These are phyloP conservation scores for Harringtonia aguacate DNA, from an alignment of 2,329 filamentous ascomycete genomes.

Conservation along the genomic window DNA sequence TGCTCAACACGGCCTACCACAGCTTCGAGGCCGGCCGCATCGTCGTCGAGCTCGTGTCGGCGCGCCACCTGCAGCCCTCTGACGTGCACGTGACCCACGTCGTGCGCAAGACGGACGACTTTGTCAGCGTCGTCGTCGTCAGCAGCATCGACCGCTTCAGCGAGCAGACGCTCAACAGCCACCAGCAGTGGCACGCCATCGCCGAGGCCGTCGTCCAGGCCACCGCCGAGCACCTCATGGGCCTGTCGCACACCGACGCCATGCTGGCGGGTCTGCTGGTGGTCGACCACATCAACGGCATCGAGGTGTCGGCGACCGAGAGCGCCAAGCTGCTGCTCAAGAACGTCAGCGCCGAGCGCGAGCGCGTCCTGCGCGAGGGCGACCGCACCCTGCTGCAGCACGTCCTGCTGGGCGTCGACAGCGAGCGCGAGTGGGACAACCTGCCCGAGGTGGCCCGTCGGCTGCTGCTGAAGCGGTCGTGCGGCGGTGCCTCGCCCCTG, in stretches of 20 bases:
- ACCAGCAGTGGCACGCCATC: conserved; percentile 11
- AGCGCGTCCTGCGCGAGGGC: conserved; percentile 5
- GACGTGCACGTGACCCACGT: conserved; percentile 9
- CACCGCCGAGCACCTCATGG: conserved; percentile 11
- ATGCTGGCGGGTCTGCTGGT: conserved; percentile 1
- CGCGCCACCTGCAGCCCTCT: conserved; percentile 4
- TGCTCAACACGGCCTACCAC: not conserved
- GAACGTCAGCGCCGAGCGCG: conserved; percentile 7
- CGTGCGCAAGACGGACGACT: not conserved
- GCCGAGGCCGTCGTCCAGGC: conserved; percentile 14
- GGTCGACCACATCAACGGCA: conserved; percentile 4
- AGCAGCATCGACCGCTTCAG: not conserved
- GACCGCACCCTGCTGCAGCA: conserved; percentile 10
- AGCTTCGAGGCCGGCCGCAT: conserved; percentile 4
- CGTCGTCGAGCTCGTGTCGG: conserved; percentile 6
- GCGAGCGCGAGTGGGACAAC: conserved; percentile 13
- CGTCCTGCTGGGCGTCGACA: conserved; percentile 12
- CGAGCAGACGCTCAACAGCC: conserved; percentile 7
- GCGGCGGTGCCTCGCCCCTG: no score
- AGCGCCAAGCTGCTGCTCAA: conserved; percentile 12
- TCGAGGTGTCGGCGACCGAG: conserved; percentile 9
- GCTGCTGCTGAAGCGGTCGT: not conserved
- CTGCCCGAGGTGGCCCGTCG: conserved; percentile 7
- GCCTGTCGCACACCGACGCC: conserved; percentile 13
- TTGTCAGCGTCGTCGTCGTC: conserved; percentile 5